phyloP scores from a whole-genome alignment of 345 rosid genomes.

The Theobroma cacao region DNA sequence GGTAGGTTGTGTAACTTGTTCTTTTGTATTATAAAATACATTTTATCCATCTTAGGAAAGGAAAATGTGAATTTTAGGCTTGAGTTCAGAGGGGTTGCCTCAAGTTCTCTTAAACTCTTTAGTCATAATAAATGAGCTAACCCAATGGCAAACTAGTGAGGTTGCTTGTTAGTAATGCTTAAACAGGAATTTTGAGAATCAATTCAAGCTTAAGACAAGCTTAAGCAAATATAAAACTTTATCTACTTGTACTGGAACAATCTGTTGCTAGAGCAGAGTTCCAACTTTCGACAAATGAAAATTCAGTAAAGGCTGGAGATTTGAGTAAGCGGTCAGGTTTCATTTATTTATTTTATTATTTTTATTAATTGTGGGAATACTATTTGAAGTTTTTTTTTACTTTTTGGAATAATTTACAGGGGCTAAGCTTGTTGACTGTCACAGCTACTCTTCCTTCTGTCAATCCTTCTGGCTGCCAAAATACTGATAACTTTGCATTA shows the following conservation, averaged over 20 bases:
- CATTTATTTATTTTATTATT: background rate
- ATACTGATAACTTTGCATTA: background rate
- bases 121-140: too few relatives aligned
- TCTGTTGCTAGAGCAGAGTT: background rate
- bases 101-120: background rate
- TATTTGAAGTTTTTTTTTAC: background rate
- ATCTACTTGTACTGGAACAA: background rate
- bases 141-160: background rate
- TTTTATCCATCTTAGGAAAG: background rate
- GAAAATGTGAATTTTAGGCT: background rate
- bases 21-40: background rate
- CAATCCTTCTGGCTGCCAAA: slow-evolving; percentile 14
- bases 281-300: background rate
- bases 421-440: too few relatives aligned
- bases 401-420: background rate
- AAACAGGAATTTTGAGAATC: background rate
- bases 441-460: slow-evolving; percentile 23
- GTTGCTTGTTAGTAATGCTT: background rate
- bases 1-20: background rate
- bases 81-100: background rate
- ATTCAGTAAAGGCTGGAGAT: background rate
- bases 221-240: background rate
- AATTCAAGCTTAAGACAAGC: background rate
- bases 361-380: background rate
- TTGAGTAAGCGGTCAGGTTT: background rate